Evolutionary conservation across 345 rosid genomes (phyloP).

Genomic region (Streptanthus diversifolius): DNA sequence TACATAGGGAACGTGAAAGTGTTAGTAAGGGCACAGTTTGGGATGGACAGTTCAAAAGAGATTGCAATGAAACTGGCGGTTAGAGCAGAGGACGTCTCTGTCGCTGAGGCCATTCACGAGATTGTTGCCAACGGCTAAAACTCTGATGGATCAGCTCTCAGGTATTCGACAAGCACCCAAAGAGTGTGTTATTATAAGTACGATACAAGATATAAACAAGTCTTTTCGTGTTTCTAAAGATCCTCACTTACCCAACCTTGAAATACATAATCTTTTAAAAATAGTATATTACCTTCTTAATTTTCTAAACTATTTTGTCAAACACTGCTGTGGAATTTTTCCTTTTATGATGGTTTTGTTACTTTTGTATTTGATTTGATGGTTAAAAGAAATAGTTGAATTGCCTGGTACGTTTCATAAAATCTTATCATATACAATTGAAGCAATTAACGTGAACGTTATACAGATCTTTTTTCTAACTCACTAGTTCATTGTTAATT

Average conservation of each 20-base stretch:
- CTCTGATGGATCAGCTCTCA: background rate
- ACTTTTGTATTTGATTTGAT: background rate
- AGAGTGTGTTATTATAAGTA: conserved; percentile 1
- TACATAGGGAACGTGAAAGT: conserved; percentile 84
- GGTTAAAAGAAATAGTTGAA: background rate
- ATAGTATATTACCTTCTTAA: background rate
- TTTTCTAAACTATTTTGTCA: background rate
- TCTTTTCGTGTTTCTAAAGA: background rate
- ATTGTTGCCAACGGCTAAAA: conserved; percentile 77
- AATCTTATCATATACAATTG: too few species aligned
- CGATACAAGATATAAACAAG: background rate
- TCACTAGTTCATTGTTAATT: too few species aligned
- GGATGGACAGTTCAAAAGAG: conserved; percentile 74
- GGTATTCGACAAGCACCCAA: background rate
- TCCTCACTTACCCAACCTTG: background rate
- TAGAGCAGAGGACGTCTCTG: conserved; percentile 71
- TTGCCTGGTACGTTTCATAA: background rate
- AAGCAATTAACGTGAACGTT: too few species aligned
- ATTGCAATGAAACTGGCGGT: conserved; percentile 89
- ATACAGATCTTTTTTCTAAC: too few species aligned
- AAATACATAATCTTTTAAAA: background rate
- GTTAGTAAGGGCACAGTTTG: conserved; percentile 78
- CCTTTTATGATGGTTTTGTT: background rate
- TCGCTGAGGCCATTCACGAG: conserved; percentile 85
- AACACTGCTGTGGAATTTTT: conserved; percentile 3